phyloP scores from a whole-genome alignment of 495 filamentous ascomycete species.

The Daldinia loculata region DNA sequence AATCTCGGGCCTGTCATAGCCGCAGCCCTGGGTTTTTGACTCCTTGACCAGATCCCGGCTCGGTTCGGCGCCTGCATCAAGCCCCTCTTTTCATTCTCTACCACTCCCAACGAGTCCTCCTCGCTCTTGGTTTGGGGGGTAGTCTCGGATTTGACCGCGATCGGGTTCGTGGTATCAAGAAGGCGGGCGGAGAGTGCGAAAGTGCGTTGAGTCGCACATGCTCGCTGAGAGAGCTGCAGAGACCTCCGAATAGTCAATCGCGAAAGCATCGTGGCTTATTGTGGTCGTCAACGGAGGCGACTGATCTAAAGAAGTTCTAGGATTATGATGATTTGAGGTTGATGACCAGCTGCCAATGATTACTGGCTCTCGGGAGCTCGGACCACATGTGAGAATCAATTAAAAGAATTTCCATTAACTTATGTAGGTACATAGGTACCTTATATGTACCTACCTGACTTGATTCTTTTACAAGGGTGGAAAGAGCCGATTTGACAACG shows the following conservation, averaged over 20 bases:
- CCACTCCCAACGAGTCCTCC: conserved; percentile 61
- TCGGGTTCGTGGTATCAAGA: conserved; percentile 50
- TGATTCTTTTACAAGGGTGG: neutral
- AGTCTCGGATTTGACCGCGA: conserved; percentile 68
- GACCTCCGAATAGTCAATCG: conserved; percentile 42
- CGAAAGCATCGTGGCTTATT: conserved; percentile 63
- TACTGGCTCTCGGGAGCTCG: conserved; percentile 48
- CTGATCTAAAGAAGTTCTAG: conserved; percentile 55
- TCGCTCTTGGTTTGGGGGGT: conserved; percentile 53
- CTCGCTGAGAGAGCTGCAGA: conserved; percentile 38
- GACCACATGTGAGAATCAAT: conserved; percentile 15
- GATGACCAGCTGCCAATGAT: conserved; percentile 50
- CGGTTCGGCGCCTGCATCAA: conserved; percentile 89
- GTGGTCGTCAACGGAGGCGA: conserved; percentile 50
- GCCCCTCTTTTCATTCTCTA: conserved; percentile 67
- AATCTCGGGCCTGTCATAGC: conserved; percentile 95
- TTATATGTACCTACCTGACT: neutral
- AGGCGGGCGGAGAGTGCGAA: conserved; percentile 52
- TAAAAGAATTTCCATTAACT: conserved; percentile 5
- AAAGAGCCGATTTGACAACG: neutral
- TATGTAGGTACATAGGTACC: neutral
- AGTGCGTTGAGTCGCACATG: conserved; percentile 42
- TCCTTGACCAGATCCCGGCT: conserved; percentile 77
- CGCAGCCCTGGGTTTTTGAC: conserved; percentile 77
- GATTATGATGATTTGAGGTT: conserved; percentile 56